Evolutionary conservation across 352 stramenopile species (phyloP).

Genomic region (Globisporangium heterothallicum): DNA sequence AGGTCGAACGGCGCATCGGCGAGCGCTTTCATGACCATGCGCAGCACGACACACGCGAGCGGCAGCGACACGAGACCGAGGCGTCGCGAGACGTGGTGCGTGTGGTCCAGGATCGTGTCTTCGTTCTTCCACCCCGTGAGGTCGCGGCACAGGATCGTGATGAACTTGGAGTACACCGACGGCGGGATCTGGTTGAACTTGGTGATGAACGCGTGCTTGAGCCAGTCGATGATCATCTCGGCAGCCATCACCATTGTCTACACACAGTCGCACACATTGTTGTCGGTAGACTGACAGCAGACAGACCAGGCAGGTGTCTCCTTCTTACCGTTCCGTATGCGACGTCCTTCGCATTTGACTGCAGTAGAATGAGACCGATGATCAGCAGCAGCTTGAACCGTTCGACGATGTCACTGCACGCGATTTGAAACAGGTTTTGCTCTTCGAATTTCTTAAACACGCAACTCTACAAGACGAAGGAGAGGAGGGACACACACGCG

Average conservation of each 20-base stretch:
- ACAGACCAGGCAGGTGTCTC: background rate
- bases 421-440: conserved; percentile 97
- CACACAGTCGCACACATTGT: background rate
- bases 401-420: conserved; percentile 96
- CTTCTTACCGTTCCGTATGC: conserved; percentile 60
- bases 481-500: background rate
- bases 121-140: conserved; percentile 91
- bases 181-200: conserved; percentile 98
- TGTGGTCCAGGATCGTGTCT: conserved; percentile 91
- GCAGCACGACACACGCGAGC: conserved; percentile 91
- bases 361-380: conserved; percentile 92
- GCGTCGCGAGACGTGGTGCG: conserved; percentile 91
- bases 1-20: conserved; percentile 35
- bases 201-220: conserved; percentile 99
- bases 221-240: conserved; percentile 96
- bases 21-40: conserved; percentile 70
- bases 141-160: conserved; percentile 92
- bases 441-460: conserved; percentile 98
- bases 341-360: conserved; percentile 75
- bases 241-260: conserved; percentile 87
- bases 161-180: conserved; percentile 93
- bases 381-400: conserved; percentile 98
- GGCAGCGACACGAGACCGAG: conserved; percentile 93
- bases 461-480: conserved; percentile 36
- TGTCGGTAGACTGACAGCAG: background rate